Evolutionary conservation across 1,284 basidiomycete species (phyloP).

Genomic region (Cryptococcus depauperatus): DNA sequence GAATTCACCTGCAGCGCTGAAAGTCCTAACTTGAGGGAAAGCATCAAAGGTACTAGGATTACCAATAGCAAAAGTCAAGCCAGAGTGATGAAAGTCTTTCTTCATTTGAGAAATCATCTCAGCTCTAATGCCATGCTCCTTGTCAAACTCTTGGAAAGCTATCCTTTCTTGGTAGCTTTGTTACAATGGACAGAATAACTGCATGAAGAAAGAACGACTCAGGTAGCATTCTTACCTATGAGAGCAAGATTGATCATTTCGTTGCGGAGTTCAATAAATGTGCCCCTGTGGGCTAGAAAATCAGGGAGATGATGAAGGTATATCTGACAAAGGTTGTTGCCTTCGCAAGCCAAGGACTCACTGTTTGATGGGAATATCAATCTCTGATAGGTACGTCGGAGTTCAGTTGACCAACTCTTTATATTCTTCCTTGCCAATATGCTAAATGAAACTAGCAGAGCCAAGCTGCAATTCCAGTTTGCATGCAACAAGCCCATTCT

Average conservation of each 20-base stretch:
- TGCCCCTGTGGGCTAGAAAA: too few species aligned
- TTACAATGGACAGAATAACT: neutral
- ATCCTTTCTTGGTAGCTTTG: constrained; percentile 52
- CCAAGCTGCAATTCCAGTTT: constrained; percentile 66
- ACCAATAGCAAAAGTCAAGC: constrained; percentile 86
- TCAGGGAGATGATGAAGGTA: too few species aligned
- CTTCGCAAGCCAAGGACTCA: constrained; percentile 39
- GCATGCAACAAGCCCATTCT: constrained; percentile 91
- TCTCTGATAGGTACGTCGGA: constrained; percentile 81
- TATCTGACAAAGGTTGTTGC: neutral
- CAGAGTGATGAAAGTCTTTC: constrained; percentile 76
- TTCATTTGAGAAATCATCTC: constrained; percentile 70
- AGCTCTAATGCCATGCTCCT: constrained; percentile 65
- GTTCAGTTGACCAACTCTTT: constrained; percentile 89
- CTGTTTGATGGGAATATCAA: constrained; percentile 94
- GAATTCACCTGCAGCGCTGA: neutral
- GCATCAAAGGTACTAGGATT: constrained; percentile 98
- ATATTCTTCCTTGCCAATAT: constrained; percentile 87
- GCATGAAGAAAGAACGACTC: constrained; percentile 1
- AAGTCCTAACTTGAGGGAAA: constrained; percentile 62
- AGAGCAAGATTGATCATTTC: constrained; percentile 99
- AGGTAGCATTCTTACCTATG: constrained; percentile 91
- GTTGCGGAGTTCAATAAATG: constrained; percentile 91
- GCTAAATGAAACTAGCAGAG: constrained; percentile 82
- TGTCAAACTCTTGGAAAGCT: constrained; percentile 72